A percentile compares a stretch with the other conserved stretches of the same genome.
Conservation (phyloP, 2,329 filamentous ascomycete species). For the Emydomyces testavorans region DNA sequence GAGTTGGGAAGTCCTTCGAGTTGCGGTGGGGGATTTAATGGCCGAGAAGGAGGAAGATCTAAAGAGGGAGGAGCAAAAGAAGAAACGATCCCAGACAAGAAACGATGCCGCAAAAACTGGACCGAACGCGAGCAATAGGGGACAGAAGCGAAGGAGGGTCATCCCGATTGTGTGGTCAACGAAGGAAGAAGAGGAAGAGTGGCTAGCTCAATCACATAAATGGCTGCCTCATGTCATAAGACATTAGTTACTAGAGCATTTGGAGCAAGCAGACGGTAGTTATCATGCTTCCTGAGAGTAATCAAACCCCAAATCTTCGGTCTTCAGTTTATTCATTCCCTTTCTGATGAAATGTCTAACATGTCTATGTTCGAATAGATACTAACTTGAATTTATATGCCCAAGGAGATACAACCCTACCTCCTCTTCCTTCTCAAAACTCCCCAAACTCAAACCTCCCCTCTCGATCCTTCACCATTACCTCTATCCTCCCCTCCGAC, state of each 20-base stretch:
- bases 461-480: constrained; percentile 66
- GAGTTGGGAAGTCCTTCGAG: constrained; percentile 20
- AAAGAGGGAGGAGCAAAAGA: not conserved
- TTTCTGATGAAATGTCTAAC: too few relatives aligned
- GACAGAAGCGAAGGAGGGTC: constrained; percentile 18
- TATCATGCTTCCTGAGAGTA: too few relatives aligned
- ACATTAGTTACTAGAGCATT: not conserved
- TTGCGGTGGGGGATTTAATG: constrained; percentile 1
- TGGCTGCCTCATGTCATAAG: not conserved
- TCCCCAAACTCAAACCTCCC: constrained; percentile 66
- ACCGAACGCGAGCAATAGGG: constrained; percentile 1
- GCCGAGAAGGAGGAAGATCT: not conserved
- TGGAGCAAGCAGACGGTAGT: too few relatives aligned
- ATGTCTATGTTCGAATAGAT: not conserved
- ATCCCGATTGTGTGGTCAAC: constrained; percentile 24
- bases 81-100: not conserved
- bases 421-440: constrained; percentile 27
- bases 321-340: too few relatives aligned
- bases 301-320: too few relatives aligned
- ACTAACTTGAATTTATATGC: not conserved
- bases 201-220: constrained; percentile 6
- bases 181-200: constrained; percentile 21
- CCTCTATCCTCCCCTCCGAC: constrained; percentile 72
- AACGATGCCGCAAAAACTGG: not conserved
- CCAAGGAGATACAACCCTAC: not conserved